Conservation (phyloP, 2,329 filamentous ascomycete species). For the Trichoderma sp. region DNA sequence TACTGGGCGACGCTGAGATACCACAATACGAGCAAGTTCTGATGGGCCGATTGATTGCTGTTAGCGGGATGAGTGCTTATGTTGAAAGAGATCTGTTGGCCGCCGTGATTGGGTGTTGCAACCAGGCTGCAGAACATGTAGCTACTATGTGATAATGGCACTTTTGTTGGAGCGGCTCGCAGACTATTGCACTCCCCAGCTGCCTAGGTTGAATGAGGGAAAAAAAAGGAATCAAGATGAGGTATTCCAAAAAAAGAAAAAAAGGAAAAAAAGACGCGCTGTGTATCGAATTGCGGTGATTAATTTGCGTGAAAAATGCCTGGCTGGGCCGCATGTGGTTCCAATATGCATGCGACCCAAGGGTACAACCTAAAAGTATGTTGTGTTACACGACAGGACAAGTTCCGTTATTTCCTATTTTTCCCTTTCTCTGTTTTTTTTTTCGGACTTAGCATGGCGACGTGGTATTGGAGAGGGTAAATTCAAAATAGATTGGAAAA, state of each 20-base stretch:
- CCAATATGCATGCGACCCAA: neutral
- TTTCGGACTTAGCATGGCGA: neutral
- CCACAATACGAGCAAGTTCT: neutral
- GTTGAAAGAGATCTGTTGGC: neutral
- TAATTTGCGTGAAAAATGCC: neutral
- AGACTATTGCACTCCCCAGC: neutral
- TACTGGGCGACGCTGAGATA: constrained; percentile 19
- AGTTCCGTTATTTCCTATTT: neutral
- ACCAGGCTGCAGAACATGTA: neutral
- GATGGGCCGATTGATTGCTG: neutral
- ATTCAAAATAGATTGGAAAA: neutral
- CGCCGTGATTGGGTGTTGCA: neutral
- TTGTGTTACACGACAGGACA: neutral
- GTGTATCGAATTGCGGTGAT: neutral
- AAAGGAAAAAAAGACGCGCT: neutral
- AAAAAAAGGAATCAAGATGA: neutral
- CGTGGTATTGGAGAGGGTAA: neutral
- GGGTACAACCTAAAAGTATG: neutral
- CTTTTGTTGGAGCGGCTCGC: neutral
- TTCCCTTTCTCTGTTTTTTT: neutral
- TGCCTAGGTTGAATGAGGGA: neutral
- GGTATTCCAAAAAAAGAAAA: neutral
- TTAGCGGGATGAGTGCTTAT: neutral
- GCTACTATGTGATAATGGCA: neutral
- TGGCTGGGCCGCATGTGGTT: neutral